These are phyloP conservation scores for Xylariaceae sp. DNA, from an alignment of 2,329 filamentous ascomycete species.

Conservation along the genomic window DNA sequence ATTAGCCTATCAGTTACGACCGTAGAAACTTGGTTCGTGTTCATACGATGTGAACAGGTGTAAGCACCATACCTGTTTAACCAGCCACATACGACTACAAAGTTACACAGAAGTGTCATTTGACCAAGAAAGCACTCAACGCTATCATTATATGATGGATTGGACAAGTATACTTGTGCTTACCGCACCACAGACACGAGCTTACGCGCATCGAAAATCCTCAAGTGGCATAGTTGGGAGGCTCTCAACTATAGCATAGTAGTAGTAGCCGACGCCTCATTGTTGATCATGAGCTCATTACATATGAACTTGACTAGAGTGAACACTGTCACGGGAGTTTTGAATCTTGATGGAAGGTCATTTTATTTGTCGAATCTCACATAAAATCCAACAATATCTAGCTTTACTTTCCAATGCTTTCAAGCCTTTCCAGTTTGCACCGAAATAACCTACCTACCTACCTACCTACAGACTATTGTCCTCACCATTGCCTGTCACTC, in stretches of 20 bases:
- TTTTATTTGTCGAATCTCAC: too few relatives aligned
- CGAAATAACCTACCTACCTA: neutral
- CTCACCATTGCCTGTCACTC: neutral
- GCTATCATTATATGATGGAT: neutral
- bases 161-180: neutral
- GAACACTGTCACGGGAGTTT: neutral
- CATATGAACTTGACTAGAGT: neutral
- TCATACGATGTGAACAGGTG: neutral
- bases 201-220: neutral
- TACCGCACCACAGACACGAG: neutral
- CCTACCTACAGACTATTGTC: neutral
- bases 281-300: neutral
- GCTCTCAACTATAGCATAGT: neutral
- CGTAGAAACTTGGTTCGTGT: neutral
- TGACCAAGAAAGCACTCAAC: neutral
- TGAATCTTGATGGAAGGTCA: neutral
- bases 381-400: neutral
- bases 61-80: neutral
- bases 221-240: neutral
- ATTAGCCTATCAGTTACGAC: too few relatives aligned
- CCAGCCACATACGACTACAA: neutral
- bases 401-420: neutral
- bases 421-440: neutral
- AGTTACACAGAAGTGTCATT: neutral
- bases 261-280: too few relatives aligned